phyloP scores from a whole-genome alignment of 2,329 filamentous ascomycete species.

The Malbranchea zuffiana region DNA sequence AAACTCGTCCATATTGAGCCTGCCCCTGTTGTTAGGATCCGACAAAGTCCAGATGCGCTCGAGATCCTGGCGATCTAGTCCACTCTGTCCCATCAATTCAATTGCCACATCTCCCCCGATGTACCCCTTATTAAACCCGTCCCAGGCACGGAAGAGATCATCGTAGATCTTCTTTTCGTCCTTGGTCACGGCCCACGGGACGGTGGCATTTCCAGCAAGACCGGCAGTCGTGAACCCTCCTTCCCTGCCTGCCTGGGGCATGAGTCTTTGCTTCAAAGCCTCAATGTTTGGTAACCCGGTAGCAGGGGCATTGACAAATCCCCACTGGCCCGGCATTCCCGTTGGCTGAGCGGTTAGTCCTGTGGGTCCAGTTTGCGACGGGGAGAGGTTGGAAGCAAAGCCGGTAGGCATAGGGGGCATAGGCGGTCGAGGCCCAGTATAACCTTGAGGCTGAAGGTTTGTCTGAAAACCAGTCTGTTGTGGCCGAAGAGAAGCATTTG shows the following conservation, averaged over 20 bases:
- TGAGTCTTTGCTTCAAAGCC: conserved; percentile 83
- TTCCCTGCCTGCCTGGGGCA: conserved; percentile 91
- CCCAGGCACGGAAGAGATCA: conserved; percentile 89
- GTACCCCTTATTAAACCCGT: conserved; percentile 83
- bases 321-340: conserved; percentile 88
- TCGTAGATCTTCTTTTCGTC: conserved; percentile 98
- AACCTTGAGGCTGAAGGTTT: conserved; percentile 66
- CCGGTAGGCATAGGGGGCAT: conserved; percentile 72
- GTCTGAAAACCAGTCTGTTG: conserved; percentile 62
- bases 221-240: conserved; percentile 74
- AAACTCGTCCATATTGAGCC: conserved; percentile 92
- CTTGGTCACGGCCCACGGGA: conserved; percentile 98
- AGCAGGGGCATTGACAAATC: conserved; percentile 88
- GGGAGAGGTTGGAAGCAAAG: conserved; percentile 52
- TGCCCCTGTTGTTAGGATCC: conserved; percentile 86
- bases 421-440: conserved; percentile 66
- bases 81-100: conserved; percentile 94
- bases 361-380: conserved; percentile 55
- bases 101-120: conserved; percentile 88
- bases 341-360: conserved; percentile 86
- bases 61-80: conserved; percentile 77
- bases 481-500: conserved; percentile 46
- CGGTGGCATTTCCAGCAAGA: conserved; percentile 82
- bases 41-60: conserved; percentile 92
- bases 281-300: conserved; percentile 89